Evolutionary conservation across 306 rosid species (phyloP), one percentile per base, ranked within the genome.

Genomic region (Acacia confusa): DNA sequence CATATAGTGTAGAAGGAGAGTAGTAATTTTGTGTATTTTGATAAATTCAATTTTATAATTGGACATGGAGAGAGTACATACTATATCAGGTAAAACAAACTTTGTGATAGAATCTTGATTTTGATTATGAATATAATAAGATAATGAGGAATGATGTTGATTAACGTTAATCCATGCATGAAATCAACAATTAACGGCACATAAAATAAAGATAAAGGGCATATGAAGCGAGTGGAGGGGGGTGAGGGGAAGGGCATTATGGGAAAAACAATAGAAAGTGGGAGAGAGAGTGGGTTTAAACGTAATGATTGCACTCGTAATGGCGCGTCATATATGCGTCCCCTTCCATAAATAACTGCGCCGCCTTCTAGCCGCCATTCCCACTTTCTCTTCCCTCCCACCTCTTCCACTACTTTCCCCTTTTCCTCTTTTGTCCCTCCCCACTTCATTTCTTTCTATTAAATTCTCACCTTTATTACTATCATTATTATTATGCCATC

Each of bases 331-430:
- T 75, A 88, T 82, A 85, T 64, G 85, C 71, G 32, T 57, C 63
- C 78, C 83, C 34, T 9, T 78, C 64, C 50, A 78, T 80, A 82
- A 82, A 74, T 22, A 69, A 83, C 87, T 38, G 92, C 89, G 98
- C 98, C 90, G 98, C 97, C 97, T 83, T 10, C 2, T 2, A 86
- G 98, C 97, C 98, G 98, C 97, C 97, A 85, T 88, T 90, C 88
- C 81, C 84, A 28, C 85, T 73, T 78, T 55, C 74, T 47, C 15
- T 63, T 1, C 3, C 57, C 4, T 32, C 17, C 0, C 44, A 28
- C 66, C 63, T 2, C 66, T 41, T 22, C 63, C 44, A 63, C n/a
- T 1, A 28, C 76, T 70, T 43, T 80, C 32, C n/a, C 65, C 47
- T 50, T 70, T 28, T 22, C 50, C 40, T 50, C 9, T 57, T 57